Evolutionary conservation across 2,329 filamentous ascomycete species (phyloP), one percentile per base, ranked within the genome.

Genomic region (Calonectria pseudoreteaudii): DNA sequence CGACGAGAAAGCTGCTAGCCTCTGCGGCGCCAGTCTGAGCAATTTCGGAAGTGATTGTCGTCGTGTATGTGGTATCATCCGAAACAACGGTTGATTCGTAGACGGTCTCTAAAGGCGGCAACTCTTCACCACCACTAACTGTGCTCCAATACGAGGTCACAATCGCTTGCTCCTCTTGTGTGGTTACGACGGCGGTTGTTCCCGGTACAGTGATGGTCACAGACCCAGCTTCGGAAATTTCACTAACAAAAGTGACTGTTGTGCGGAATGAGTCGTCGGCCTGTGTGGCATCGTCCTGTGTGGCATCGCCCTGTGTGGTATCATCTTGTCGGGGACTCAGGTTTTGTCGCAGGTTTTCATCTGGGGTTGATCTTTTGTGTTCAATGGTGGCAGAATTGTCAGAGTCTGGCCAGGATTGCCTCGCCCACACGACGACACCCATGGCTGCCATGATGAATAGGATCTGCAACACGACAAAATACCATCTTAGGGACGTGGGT

Each of bases 401-500:
- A 1, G 79, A 80, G 52, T 80, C 44, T 16, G 75, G 78, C 79
- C 80, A 79, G 26, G 70, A 47, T 30, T 75, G 56, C 53, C 74
- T 72, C 6, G 76, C 79, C 75, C 77, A 80, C 8, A 80, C 26
- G 10, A 79, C 73, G 10, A 80, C 66, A 8, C 78, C 79, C 77
- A 79, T 77, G 5, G 70, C 70, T 2, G 44, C 72, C 41, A 77
- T 36, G 36, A 80, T 70, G 44, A 77, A 72, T 6, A 68, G 13
- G 18, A 80, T 74, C n/a, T 76, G 70, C 0, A 62, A 60, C 2
- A 78, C 20, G 10, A 80, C 68, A 26, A 78, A 80, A 68, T 80
- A 79, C 79, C 79, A 80, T 71, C 79, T 67, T 20, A 80, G 49
- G 16, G 79, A 73, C 20, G 79, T 80, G 3, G 79, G 79, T 5